Conservation (phyloP, 106 monocot genomes). For the Amphibolis antarctica region DNA sequence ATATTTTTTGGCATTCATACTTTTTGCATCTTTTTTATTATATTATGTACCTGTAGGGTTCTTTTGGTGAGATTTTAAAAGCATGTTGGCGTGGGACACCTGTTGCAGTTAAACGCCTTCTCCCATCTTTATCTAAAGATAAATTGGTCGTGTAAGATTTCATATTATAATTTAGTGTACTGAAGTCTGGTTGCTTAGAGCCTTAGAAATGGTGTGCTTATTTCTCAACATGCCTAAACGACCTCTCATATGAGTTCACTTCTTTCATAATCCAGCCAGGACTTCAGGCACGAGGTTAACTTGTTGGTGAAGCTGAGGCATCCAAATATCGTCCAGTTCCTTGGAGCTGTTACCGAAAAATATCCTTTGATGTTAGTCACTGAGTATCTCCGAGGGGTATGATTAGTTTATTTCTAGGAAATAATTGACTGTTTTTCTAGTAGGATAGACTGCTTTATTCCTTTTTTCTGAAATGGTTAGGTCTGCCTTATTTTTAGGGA, state of each 20-base stretch:
- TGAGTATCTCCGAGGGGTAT: slow-evolving; percentile 80
- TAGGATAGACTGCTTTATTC: neutral
- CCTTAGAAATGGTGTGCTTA: neutral
- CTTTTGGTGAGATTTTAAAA: slow-evolving; percentile 95
- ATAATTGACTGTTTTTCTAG: neutral
- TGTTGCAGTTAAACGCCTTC: slow-evolving; percentile 92
- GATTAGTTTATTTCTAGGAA: neutral
- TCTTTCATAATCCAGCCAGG: slow-evolving; percentile 48
- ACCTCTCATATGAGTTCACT: neutral
- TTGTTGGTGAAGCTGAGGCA: slow-evolving; percentile 90
- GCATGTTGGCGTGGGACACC: slow-evolving; percentile 94
- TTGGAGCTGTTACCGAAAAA: slow-evolving; percentile 92
- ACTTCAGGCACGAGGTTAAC: slow-evolving; percentile 95
- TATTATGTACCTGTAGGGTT: slow-evolving; percentile 36
- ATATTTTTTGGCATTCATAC: no score
- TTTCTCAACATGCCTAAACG: neutral
- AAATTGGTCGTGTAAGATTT: slow-evolving; percentile 72
- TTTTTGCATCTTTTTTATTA: neutral
- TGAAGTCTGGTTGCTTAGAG: neutral
- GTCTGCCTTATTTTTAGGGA: slow-evolving; percentile 36
- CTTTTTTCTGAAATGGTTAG: neutral
- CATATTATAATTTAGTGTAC: neutral
- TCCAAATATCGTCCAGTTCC: slow-evolving; percentile 95
- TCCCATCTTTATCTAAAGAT: slow-evolving; percentile 92
- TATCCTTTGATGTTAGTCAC: slow-evolving; percentile 92